Conservation (phyloP, 2,329 filamentous ascomycete species). For the Stachybotrys chlorohalonatus region DNA sequence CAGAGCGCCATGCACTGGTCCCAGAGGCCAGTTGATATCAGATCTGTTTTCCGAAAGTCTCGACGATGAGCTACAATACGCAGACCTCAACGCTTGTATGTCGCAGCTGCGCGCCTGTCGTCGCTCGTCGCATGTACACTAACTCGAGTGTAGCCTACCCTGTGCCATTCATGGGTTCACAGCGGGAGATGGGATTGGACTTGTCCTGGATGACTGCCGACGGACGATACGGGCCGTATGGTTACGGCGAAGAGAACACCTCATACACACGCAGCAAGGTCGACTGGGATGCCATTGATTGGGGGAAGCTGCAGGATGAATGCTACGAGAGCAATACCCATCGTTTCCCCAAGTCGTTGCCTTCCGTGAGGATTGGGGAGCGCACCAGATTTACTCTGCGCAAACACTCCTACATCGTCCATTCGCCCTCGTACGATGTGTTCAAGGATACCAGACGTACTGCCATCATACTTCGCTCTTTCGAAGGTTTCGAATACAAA, state of each 20-base stretch:
- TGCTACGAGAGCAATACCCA: constrained; percentile 38
- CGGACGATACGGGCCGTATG: constrained; percentile 17
- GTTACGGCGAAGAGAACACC: constrained; percentile 15
- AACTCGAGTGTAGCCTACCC: constrained; percentile 14
- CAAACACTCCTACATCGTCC: constrained; percentile 3
- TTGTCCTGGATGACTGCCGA: constrained; percentile 20
- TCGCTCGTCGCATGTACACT: neutral
- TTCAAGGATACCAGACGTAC: constrained; percentile 17
- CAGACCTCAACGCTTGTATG: constrained; percentile 4
- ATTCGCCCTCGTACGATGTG: constrained; percentile 15
- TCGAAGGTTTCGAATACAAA: constrained; percentile 45
- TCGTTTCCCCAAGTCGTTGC: constrained; percentile 28
- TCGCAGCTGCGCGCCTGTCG: neutral
- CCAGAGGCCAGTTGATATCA: constrained; percentile 26
- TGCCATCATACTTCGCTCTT: constrained; percentile 13
- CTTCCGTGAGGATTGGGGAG: constrained; percentile 6
- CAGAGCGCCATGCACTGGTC: constrained; percentile 18
- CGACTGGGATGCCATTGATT: constrained; percentile 21
- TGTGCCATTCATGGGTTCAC: constrained; percentile 19
- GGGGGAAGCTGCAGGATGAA: constrained; percentile 23
- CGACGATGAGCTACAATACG: constrained; percentile 3
- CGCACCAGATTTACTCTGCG: constrained; percentile 9
- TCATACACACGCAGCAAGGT: constrained; percentile 15
- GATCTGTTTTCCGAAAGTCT: constrained; percentile 3
- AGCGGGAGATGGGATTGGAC: constrained; percentile 16